A percentile compares a stretch with the other conserved stretches of the same genome.
Evolutionary conservation across 257 asterid species (phyloP).

Genomic region (Capsicum chinense): DNA sequence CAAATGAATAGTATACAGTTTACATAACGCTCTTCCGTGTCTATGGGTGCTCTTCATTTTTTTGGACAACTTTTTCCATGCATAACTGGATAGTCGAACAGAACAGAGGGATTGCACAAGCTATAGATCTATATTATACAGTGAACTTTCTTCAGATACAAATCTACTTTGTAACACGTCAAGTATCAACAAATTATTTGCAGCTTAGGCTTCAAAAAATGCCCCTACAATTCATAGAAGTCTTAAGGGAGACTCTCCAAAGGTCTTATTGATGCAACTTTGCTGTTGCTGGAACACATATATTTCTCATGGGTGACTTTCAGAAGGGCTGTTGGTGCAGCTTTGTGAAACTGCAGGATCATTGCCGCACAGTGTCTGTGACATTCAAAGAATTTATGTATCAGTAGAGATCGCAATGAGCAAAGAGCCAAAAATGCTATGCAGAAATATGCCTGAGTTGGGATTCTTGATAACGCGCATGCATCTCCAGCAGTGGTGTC

Average conservation of each 20-base stretch:
- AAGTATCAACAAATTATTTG: neutral
- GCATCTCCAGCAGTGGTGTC: constrained; percentile 76
- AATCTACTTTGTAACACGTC: neutral
- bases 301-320: constrained; percentile 76
- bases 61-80: neutral
- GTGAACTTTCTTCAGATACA: neutral
- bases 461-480: constrained; percentile 68
- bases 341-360: constrained; percentile 80
- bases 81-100: neutral
- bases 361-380: constrained; percentile 76
- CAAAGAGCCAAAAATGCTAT: neutral
- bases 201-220: constrained; percentile 2
- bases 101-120: neutral
- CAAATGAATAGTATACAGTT: neutral
- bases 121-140: neutral
- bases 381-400: constrained; percentile 23
- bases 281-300: constrained; percentile 45
- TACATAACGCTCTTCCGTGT: neutral
- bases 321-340: constrained; percentile 62
- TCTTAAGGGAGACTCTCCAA: constrained; percentile 57
- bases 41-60: neutral
- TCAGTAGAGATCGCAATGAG: constrained; percentile 30
- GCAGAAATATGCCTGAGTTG: constrained; percentile 61
- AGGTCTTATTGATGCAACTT: constrained; percentile 73
- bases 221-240: neutral